Evolutionary conservation across 2,329 filamentous ascomycete genomes (phyloP).

Genomic region (Penicillium vulpinum): DNA sequence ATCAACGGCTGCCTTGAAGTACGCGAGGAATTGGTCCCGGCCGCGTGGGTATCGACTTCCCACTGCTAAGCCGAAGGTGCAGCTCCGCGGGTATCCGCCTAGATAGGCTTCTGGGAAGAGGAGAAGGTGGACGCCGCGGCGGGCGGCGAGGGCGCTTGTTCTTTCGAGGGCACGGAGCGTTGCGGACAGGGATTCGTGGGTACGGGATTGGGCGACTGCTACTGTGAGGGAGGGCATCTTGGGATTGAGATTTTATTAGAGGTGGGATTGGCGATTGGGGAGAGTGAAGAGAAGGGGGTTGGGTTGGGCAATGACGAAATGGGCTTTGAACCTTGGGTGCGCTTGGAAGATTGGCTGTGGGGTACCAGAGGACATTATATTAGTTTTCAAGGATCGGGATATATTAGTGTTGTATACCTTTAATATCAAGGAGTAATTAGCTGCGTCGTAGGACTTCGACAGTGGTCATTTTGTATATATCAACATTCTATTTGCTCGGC

Average conservation of each 20-base stretch:
- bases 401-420: neutral
- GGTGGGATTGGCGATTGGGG: neutral
- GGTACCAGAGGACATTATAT: neutral
- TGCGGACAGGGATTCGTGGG: neutral
- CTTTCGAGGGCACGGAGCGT: constrained; percentile 64
- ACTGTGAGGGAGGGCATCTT: constrained; percentile 4
- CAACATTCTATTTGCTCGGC: too few species aligned
- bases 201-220: constrained; percentile 2
- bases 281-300: neutral
- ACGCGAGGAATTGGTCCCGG: constrained; percentile 78
- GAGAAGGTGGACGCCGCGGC: constrained; percentile 63
- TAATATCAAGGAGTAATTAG: neutral
- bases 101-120: constrained; percentile 90
- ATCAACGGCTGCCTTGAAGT: constrained; percentile 38
- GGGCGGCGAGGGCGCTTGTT: constrained; percentile 64
- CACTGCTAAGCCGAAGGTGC: constrained; percentile 71
- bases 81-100: constrained; percentile 88
- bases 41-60: constrained; percentile 68
- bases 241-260: neutral
- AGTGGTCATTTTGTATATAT: too few species aligned
- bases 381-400: neutral
- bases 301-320: neutral
- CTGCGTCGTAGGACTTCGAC: too few species aligned
- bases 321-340: neutral
- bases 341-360: neutral